These are phyloP conservation scores for Clitoria ternatea DNA, from an alignment of 306 rosid genomes.

Conservation along the genomic window DNA sequence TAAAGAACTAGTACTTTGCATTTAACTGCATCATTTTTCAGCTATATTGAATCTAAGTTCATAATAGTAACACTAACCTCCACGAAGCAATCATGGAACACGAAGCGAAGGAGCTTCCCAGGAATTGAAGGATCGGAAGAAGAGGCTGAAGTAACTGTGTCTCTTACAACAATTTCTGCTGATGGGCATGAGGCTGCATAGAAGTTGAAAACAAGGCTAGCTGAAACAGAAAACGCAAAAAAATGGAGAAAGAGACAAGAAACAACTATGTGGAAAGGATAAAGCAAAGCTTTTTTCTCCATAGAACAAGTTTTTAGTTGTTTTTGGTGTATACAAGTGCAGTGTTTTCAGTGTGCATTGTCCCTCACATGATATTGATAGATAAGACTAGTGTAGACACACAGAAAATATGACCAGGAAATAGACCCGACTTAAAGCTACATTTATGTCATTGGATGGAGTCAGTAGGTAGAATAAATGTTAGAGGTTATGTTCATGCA, in stretches of 20 bases:
- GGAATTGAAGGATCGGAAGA: slow-evolving; percentile 64
- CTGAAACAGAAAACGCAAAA: slow-evolving; percentile 30
- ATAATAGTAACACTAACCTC: slow-evolving; percentile 48
- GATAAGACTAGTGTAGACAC: neutral
- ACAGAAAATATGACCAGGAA: neutral
- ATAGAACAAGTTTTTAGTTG: slow-evolving; percentile 16
- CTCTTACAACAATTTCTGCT: slow-evolving; percentile 58
- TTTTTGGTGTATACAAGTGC: neutral
- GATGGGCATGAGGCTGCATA: slow-evolving; percentile 65
- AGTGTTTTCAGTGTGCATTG: neutral
- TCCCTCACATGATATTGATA: slow-evolving; percentile 24
- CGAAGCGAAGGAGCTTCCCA: slow-evolving; percentile 80
- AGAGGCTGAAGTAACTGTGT: slow-evolving; percentile 61
- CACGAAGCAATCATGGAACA: slow-evolving; percentile 83
- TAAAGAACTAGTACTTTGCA: too few relatives aligned
- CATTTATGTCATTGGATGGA: slow-evolving; percentile 18
- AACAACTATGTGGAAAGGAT: neutral
- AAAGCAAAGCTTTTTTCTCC: slow-evolving; percentile 33
- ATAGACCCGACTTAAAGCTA: slow-evolving; percentile 16
- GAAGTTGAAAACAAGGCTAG: slow-evolving; percentile 50
- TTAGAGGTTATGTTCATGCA: slow-evolving; percentile 8
- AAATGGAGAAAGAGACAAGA: slow-evolving; percentile 23
- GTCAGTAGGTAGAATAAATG: neutral
- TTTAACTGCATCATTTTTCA: too few relatives aligned
- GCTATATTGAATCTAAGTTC: too few relatives aligned